Evolutionary conservation across 2,329 filamentous ascomycete genomes (phyloP).

Genomic region (Pyricularia sp.): DNA sequence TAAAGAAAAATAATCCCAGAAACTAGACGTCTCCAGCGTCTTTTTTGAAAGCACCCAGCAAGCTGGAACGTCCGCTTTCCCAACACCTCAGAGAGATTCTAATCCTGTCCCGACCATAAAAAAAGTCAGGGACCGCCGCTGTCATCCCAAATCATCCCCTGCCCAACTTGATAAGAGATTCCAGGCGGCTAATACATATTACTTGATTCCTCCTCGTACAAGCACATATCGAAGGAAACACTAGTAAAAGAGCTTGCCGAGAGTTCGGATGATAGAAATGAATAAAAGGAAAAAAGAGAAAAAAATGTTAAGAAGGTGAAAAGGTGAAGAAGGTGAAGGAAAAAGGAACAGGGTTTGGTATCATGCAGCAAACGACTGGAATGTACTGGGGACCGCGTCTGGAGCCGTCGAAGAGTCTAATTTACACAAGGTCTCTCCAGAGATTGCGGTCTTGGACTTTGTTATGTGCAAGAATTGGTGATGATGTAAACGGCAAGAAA

Average conservation of each 20-base stretch:
- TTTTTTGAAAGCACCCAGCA: background rate
- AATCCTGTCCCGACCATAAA: background rate
- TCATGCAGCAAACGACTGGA: background rate
- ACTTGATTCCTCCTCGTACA: background rate
- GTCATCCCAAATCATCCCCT: background rate
- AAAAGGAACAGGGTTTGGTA: background rate
- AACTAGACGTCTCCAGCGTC: background rate
- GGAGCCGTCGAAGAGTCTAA: background rate
- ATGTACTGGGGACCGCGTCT: background rate
- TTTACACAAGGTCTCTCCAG: slow-evolving; percentile 5
- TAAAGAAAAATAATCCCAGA: background rate
- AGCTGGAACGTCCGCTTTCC: background rate
- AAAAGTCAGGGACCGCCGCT: background rate
- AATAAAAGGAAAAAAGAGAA: background rate
- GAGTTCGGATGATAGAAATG: background rate
- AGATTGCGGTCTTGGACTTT: background rate
- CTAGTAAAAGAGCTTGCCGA: background rate
- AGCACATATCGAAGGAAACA: background rate
- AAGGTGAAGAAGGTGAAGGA: background rate
- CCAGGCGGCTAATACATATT: background rate
- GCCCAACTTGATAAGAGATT: background rate
- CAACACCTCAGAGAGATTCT: background rate
- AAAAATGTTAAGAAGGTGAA: background rate
- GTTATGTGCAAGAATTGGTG: background rate
- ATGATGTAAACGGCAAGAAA: background rate